Base-by-base conservation (phyloP, 1,284 basidiomycete genomes). In the Rhodotorula sp. region DNA sequence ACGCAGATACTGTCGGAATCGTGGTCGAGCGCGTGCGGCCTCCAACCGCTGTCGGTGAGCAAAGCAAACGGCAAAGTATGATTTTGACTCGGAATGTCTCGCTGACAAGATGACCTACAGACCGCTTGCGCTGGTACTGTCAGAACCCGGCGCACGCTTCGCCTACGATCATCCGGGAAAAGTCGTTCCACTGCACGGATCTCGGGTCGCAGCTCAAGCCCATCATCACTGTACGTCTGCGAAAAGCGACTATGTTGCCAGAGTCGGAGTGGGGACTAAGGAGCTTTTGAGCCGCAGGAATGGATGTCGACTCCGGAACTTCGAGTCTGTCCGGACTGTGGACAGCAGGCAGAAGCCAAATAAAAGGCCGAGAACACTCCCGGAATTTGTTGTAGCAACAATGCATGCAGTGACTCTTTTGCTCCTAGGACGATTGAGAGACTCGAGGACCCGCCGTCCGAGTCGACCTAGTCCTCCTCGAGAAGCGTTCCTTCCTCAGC, bases 61-160 rank as follows among this genome's bases (percentile, higher is more conserved):
- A 43, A 43, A 43, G 10, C 39, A 43, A 2, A 43, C 39, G 39
- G 39, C 39, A 43, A 43, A 43, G 39, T 43, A 82, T 79, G 14
- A 26, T 1, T 16, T 20, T 20, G 3, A 5, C 46, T 31, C 23
- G 31, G 39, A 43, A 43, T 14, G 39, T 14, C 8, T 43, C 63
- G 46, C 12, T 34, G 23, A 10, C 52, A 7, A 8, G 65, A 3
- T 31, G 56, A 43, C n/a, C 21, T 20, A 4, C 80, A 93, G 96
- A 99, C 81, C 89, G 89, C 3, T 85, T 98, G 69, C 88, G 92
- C 58, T 98, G 96, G 96, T 98, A 97, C 81, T 98, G 96, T 83
- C 88, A 87, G 43, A 88, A 89, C 46, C 78, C 82, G 0, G 84
- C 84, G 15, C 91, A 95, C 80, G 77, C 83, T 31, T 83, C 85